phyloP scores from a whole-genome alignment of 2,329 filamentous ascomycete species.

The Boeremia exigua region DNA sequence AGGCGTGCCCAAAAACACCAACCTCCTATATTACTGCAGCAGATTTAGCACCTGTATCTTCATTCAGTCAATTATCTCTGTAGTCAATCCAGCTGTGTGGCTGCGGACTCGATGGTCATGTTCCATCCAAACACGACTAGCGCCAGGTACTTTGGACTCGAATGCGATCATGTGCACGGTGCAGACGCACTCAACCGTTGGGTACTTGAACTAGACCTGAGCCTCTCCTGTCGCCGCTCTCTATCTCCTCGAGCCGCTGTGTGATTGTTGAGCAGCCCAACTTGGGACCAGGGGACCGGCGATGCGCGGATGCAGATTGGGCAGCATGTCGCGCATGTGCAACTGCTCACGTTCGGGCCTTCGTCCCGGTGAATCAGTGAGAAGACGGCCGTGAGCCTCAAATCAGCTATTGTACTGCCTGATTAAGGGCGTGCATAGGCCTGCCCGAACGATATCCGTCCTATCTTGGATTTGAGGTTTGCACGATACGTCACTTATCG shows the following conservation, averaged over 20 bases:
- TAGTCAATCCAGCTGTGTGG: not conserved
- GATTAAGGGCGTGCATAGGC: constrained; percentile 8
- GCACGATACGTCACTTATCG: constrained; percentile 19
- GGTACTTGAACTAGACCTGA: constrained; percentile 16
- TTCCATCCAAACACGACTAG: constrained; percentile 12
- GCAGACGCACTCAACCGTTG: constrained; percentile 6
- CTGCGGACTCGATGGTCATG: constrained; percentile 2
- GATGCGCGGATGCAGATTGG: constrained; percentile 1
- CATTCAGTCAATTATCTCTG: not conserved
- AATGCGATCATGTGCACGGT: constrained; percentile 17
- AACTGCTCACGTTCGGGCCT: constrained; percentile 3
- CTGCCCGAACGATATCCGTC: not conserved
- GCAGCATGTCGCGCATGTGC: constrained; percentile 1
- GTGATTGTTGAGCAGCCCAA: constrained; percentile 10
- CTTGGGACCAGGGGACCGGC: constrained; percentile 1
- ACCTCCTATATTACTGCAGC: not conserved
- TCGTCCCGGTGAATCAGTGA: constrained; percentile 1
- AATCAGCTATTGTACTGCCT: constrained; percentile 1
- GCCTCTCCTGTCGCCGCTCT: constrained; percentile 1
- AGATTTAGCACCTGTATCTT: not conserved
- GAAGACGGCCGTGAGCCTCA: not conserved
- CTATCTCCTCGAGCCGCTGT: constrained; percentile 2
- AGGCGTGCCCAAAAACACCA: not conserved
- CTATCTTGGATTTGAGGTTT: constrained; percentile 1
- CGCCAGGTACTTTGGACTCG: constrained; percentile 11